Evolutionary conservation across 108 stramenopile species (phyloP), one percentile per base, ranked within the genome.

Genomic region (Mediolabrus comicus): DNA sequence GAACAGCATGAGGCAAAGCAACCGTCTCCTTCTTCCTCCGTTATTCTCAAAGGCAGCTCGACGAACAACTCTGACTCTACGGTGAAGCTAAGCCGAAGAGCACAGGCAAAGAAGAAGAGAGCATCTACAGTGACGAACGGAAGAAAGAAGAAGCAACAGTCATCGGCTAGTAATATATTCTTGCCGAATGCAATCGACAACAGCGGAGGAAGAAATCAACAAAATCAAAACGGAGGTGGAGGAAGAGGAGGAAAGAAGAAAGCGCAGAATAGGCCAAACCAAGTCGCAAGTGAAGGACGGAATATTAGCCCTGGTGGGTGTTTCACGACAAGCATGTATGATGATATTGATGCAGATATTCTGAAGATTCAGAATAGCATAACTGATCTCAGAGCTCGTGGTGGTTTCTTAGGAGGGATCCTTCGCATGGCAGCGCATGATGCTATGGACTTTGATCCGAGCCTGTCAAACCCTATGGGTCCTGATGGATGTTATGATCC

Each of bases 371-470:
- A 65, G 29, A 59, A 72, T 33, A 33, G 33, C 22, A 67, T 81
- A 25, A 30, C 8, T 11, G 19, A 58, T 30, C 58, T 63, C 6
- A 36, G 36, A 12, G 39, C 53, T 12, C 75, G 71, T 22, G 66
- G 75, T 54, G 72, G 73, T 36, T 81, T 77, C 59, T 62, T 71
- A 6, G 80, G 80, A 2, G 80, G 80, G 2, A 71, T 81, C 4
- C 65, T 81, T 19, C 39, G 80, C 12, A 11, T 81, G 51, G 76
- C 63, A 25, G 80, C 80, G 0, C 80, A 81, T 28, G 80, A 81
- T 34, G 77, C 77, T 17, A 77, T 81, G 80, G 80, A 81, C 31
- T 77, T 51, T 59, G 64, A 77, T 55, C 52, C 4, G 0, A 39
- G 24, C 19, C 49, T 25, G 8, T 9, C 33, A 35, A 26, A 13